Percentiles rank a stretch among this genome's conserved stretches.
Evolutionary conservation across 192 early-diverging fungal genomes (phyloP).

Genomic region (Gaertneriomyces semiglobifer): DNA sequence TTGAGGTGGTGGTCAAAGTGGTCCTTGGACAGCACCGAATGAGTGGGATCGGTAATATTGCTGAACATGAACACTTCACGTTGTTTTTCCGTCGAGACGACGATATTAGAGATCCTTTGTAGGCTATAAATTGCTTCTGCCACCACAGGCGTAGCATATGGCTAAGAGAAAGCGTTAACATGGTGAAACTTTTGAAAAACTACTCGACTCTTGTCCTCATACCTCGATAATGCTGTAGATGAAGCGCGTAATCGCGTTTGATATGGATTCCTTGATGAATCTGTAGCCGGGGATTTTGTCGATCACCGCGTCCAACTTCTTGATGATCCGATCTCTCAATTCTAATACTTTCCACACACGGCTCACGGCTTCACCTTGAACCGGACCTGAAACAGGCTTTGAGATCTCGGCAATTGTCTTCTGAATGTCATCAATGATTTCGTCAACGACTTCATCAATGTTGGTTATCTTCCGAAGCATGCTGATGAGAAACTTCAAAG

Average conservation of each 20-base stretch:
- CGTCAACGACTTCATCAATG: slow-evolving; percentile 7
- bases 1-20: slow-evolving; percentile 30
- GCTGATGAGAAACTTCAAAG: neutral
- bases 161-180: no score
- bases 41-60: slow-evolving; percentile 28
- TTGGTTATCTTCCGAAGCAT: slow-evolving; percentile 23
- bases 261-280: slow-evolving; percentile 17
- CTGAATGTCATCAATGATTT: slow-evolving; percentile 2
- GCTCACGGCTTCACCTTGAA: neutral
- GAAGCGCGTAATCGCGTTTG: no score
- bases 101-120: slow-evolving; percentile 22
- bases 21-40: slow-evolving; percentile 30
- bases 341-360: slow-evolving; percentile 16
- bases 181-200: no score
- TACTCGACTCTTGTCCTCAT: no score
- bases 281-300: slow-evolving; percentile 30
- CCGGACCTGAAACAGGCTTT: neutral
- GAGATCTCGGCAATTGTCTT: neutral
- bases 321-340: slow-evolving; percentile 22
- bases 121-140: no score
- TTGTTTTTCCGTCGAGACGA: slow-evolving; percentile 9
- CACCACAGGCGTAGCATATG: no score
- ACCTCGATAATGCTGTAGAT: no score
- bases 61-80: slow-evolving; percentile 27
- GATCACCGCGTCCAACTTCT: slow-evolving; percentile 16